These are phyloP conservation scores for Trichosporon sp. DNA, from an alignment of 1,284 basidiomycete species.

Conservation along the genomic window DNA sequence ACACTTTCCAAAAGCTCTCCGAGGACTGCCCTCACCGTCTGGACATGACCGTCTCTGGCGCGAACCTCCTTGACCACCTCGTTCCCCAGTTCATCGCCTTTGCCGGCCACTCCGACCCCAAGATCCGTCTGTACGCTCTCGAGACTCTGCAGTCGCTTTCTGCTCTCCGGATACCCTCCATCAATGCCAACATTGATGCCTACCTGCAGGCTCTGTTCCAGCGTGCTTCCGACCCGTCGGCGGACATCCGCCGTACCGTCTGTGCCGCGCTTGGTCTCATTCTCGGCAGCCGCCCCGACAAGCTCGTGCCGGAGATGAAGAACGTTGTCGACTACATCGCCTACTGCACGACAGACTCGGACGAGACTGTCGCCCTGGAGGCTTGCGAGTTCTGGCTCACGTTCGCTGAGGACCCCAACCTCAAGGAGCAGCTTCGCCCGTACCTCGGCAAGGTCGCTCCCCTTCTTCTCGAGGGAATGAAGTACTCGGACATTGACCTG, in stretches of 20 bases:
- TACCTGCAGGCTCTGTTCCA: slow-evolving; percentile 94
- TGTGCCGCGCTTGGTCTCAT: slow-evolving; percentile 94
- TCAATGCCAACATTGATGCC: slow-evolving; percentile 84
- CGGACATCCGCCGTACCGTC: slow-evolving; percentile 91
- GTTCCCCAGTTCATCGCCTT: slow-evolving; percentile 90
- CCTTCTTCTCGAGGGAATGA: slow-evolving; percentile 92
- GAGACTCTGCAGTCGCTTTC: slow-evolving; percentile 94
- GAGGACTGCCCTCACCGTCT: slow-evolving; percentile 96
- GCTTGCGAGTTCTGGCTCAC: slow-evolving; percentile 99
- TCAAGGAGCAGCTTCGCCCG: slow-evolving; percentile 80
- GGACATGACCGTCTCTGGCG: slow-evolving; percentile 82
- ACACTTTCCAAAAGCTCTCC: slow-evolving; percentile 91
- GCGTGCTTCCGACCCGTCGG: slow-evolving; percentile 87
- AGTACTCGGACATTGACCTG: slow-evolving; percentile 96
- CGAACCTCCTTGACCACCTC: slow-evolving; percentile 86
- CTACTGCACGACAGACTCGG: slow-evolving; percentile 94
- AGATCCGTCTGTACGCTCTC: slow-evolving; percentile 89
- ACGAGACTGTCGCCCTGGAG: slow-evolving; percentile 91
- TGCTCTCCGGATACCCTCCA: slow-evolving; percentile 76
- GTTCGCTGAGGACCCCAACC: slow-evolving; percentile 90
- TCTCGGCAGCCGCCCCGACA: slow-evolving; percentile 88
- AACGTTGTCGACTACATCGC: slow-evolving; percentile 99
- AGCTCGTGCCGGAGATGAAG: slow-evolving; percentile 91
- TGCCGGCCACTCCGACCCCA: slow-evolving; percentile 69
- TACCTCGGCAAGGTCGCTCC: slow-evolving; percentile 87